Base-by-base conservation (phyloP, 345 rosid species). In the Orychophragmus violaceus region DNA sequence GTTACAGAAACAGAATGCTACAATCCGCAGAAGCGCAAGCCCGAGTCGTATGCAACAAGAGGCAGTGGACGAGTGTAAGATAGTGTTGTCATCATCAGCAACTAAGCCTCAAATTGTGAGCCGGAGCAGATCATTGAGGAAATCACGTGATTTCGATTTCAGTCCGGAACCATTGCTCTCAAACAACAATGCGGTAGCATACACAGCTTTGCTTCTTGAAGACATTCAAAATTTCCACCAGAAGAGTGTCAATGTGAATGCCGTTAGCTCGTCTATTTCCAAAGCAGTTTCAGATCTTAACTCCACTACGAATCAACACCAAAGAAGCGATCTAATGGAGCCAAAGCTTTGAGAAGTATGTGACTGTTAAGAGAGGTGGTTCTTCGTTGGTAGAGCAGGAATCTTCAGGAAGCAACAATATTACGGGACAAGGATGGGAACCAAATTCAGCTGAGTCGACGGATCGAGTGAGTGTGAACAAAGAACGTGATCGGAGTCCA, bases 141-240 rank as follows among this genome's bases (percentile, higher is more conserved):
- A 76, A 22, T 90, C 92, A 1, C 80, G 87, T 41, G 97, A 88
- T 51, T 78, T 90, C 19, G 95, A 87, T 45, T 53, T 83, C 68
- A 82, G 82, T 66, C 91, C 91, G 0, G 91, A 85, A 72, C 48
- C 79, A 41, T 35, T 76, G 42, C 52, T 80, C n/a, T 65, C 76
- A 2, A 72, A 29, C 66, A 64, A 88, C 84, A 79, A 45, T 73
- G 42, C 8, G 64, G 30, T 18, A 71, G 57, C 81, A 79, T 94
- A 90, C 62, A 82, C 96, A 0, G 70, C 87, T 3, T 60, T 94
- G 64, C 59, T 94, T 58, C 82, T 94, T 2, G 90, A 94, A 66
- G 99, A 94, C 69, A 94, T 94, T 74, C 96, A 94, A 13, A 94
- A 88, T 69, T 94, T 94, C 53, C 92, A 90, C 62, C 97, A 88